Conservation (phyloP, 148 eudicot species). For the Fagopyrum esculentum region DNA sequence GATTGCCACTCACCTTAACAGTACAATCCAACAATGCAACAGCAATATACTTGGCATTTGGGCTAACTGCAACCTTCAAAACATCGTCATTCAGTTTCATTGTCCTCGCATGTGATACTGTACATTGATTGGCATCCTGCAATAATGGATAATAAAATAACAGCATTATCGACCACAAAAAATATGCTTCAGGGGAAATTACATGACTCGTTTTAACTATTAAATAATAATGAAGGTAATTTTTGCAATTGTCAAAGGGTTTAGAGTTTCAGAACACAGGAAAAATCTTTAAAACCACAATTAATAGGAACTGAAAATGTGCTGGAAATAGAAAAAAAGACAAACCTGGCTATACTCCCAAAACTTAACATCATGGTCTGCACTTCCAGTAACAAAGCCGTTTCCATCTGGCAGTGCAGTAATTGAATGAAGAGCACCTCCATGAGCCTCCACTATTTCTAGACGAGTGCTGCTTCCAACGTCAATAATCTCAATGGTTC, state of each 20-base stretch:
- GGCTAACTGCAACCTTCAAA: slow-evolving; percentile 72
- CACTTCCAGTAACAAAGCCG: slow-evolving; percentile 90
- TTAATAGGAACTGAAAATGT: not conserved
- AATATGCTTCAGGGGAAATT: not conserved
- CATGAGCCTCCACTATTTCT: slow-evolving; percentile 89
- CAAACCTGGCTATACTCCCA: slow-evolving; percentile 73
- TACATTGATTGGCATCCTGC: slow-evolving; percentile 54
- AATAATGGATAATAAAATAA: slow-evolving; percentile 12
- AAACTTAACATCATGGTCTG: slow-evolving; percentile 89
- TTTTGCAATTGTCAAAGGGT: not conserved
- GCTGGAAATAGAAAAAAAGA: not conserved
- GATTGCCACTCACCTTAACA: slow-evolving; percentile 50
- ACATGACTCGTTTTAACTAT: not conserved
- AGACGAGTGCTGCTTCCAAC: slow-evolving; percentile 81
- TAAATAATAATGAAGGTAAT: not conserved
- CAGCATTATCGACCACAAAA: not conserved
- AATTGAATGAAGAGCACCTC: slow-evolving; percentile 72
- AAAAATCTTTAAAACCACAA: not conserved
- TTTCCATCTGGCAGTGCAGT: slow-evolving; percentile 55
- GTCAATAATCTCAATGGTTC: slow-evolving; percentile 76
- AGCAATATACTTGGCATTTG: slow-evolving; percentile 83
- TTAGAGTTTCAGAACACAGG: not conserved
- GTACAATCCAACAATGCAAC: slow-evolving; percentile 83
- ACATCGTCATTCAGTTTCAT: slow-evolving; percentile 80
- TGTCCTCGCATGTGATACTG: slow-evolving; percentile 56